Evolutionary conservation across 495 filamentous ascomycete species (phyloP).

Genomic region (Bryoglossum gracile): DNA sequence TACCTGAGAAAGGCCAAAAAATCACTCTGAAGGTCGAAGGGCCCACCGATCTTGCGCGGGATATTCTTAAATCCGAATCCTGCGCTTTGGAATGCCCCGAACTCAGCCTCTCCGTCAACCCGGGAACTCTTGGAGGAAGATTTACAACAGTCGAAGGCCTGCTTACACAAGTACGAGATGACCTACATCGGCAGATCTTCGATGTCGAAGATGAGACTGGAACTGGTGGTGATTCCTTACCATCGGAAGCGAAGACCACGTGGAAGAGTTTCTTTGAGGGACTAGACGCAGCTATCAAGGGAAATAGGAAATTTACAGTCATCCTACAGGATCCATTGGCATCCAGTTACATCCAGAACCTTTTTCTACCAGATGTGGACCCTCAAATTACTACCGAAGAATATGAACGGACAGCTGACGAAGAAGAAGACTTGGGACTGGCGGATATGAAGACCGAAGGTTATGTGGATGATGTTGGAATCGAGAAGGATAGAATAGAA

Average conservation of each 20-base stretch:
- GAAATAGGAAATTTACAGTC: conserved; percentile 76
- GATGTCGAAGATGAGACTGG: conserved; percentile 48
- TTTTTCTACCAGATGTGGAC: conserved; percentile 65
- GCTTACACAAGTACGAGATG: conserved; percentile 85
- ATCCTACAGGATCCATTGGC: conserved; percentile 83
- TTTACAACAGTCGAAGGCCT: conserved; percentile 97
- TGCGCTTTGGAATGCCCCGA: conserved; percentile 80
- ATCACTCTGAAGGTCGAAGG: conserved; percentile 72
- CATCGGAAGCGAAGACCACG: conserved; percentile 48
- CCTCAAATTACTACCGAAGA: conserved; percentile 75
- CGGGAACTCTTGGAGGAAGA: conserved; percentile 88
- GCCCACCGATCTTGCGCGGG: conserved; percentile 72
- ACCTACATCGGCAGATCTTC: conserved; percentile 80
- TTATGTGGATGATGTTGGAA: conserved; percentile 48
- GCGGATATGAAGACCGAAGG: conserved; percentile 87
- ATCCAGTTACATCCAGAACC: conserved; percentile 86
- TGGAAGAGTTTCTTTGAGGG: conserved; percentile 78
- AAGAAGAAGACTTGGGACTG: conserved; percentile 86
- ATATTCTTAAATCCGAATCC: conserved; percentile 95
- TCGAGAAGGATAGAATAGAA: conserved; percentile 17
- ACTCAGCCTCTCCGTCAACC: conserved; percentile 72
- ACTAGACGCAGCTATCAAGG: conserved; percentile 70
- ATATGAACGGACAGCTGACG: conserved; percentile 79
- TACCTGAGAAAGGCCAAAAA: conserved; percentile 78
- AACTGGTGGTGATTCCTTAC: conserved; percentile 64